Evolutionary conservation across 2,329 filamentous ascomycete genomes (phyloP).

Genomic region (Xylaria sp.): DNA sequence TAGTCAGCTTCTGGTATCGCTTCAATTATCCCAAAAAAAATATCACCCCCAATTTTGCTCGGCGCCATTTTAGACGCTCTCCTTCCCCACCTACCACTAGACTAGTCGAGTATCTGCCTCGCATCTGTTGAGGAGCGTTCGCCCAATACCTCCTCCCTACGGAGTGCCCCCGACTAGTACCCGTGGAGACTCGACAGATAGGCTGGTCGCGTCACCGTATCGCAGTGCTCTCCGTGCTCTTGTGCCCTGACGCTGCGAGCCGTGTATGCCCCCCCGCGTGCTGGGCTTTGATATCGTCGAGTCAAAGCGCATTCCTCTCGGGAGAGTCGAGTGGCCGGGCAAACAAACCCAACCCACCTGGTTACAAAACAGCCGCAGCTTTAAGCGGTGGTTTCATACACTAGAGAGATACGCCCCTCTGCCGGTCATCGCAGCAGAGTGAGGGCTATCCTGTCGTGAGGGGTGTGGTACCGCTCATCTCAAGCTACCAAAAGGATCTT

Average conservation of each 20-base stretch:
- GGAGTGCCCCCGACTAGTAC: slow-evolving; percentile 14
- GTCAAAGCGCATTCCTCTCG: not conserved
- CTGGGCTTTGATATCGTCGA: slow-evolving; percentile 4
- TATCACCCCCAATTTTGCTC: slow-evolving; percentile 37
- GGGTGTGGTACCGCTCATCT: slow-evolving; percentile 32
- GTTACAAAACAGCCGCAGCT: not conserved
- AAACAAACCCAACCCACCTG: not conserved
- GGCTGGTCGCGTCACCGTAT: slow-evolving; percentile 25
- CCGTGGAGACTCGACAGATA: slow-evolving; percentile 11
- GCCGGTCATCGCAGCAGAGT: slow-evolving; percentile 22
- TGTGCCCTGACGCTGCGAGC: slow-evolving; percentile 3
- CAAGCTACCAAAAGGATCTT: slow-evolving; percentile 31
- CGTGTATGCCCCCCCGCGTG: not conserved
- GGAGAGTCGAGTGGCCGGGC: not conserved
- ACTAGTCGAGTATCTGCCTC: slow-evolving; percentile 28
- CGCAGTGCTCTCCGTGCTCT: slow-evolving; percentile 5
- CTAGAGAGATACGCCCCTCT: slow-evolving; percentile 5
- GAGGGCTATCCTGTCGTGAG: slow-evolving; percentile 21
- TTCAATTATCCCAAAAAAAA: slow-evolving; percentile 26
- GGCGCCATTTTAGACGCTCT: slow-evolving; percentile 33
- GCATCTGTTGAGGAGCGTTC: slow-evolving; percentile 17
- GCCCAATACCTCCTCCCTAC: slow-evolving; percentile 10
- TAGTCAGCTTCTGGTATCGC: slow-evolving; percentile 39
- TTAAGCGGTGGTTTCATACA: slow-evolving; percentile 12
- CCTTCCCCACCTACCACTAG: slow-evolving; percentile 30